Percentiles rank a stretch among this genome's conserved stretches.
Conservation (phyloP, 805 yeast species). For the Metschnikowia lochheadii region DNA sequence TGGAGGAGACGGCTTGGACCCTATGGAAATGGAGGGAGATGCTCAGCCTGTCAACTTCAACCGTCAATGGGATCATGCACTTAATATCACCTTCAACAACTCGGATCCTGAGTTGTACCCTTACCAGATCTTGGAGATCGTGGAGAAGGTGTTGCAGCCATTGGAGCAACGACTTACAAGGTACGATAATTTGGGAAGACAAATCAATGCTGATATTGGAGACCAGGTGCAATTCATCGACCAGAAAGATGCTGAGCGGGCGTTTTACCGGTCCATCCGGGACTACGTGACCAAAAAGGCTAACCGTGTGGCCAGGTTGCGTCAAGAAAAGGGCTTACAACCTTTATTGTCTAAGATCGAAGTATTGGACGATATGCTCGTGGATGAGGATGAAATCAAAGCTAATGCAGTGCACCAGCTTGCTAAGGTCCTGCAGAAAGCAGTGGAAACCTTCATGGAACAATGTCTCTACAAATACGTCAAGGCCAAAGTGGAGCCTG, state of each 20-base stretch:
- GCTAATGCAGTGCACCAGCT: slow-evolving; percentile 57
- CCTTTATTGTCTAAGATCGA: slow-evolving; percentile 33
- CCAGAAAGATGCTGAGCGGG: slow-evolving; percentile 82
- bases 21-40: slow-evolving; percentile 98
- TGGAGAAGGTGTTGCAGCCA: slow-evolving; percentile 56
- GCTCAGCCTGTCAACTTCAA: slow-evolving; percentile 91
- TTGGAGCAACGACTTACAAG: slow-evolving; percentile 57
- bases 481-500: slow-evolving; percentile 94
- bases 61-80: slow-evolving; percentile 93
- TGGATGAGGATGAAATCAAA: slow-evolving; percentile 23
- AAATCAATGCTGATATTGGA: slow-evolving; percentile 38
- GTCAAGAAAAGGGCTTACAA: slow-evolving; percentile 51
- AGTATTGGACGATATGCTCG: slow-evolving; percentile 35
- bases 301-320: slow-evolving; percentile 46
- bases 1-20: slow-evolving; percentile 99
- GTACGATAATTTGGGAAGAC: slow-evolving; percentile 69
- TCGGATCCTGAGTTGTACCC: slow-evolving; percentile 61
- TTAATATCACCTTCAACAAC: slow-evolving; percentile 61
- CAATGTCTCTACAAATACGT: slow-evolving; percentile 79
- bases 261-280: slow-evolving; percentile 72
- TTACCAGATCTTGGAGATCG: slow-evolving; percentile 55
- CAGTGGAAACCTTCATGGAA: slow-evolving; percentile 63
- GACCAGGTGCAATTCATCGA: slow-evolving; percentile 66
- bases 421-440: slow-evolving; percentile 56
- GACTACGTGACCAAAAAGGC: slow-evolving; percentile 60